These are phyloP conservation scores for Coemansia sp. DNA, from an alignment of 192 early-diverging fungal genomes.

Conservation along the genomic window DNA sequence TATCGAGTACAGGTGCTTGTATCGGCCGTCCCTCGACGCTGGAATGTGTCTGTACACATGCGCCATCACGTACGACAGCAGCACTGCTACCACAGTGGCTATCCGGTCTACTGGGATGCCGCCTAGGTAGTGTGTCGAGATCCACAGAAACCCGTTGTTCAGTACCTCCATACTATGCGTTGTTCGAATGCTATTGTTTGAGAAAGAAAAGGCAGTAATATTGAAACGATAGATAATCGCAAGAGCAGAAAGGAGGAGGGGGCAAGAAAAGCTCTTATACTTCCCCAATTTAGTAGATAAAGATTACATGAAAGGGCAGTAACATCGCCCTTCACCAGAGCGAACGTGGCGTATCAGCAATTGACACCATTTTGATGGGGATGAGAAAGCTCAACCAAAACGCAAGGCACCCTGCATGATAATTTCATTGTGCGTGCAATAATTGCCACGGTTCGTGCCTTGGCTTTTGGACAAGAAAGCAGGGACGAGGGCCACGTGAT, in stretches of 20 bases:
- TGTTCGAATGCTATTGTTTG: neutral
- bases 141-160: constrained; percentile 19
- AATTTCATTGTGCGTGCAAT: too few species aligned
- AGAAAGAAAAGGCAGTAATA: neutral
- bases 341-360: neutral
- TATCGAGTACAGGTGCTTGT: constrained; percentile 62
- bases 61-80: constrained; percentile 61
- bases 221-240: too few species aligned
- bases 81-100: constrained; percentile 54
- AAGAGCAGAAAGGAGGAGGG: neutral
- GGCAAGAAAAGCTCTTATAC: too few species aligned
- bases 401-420: too few species aligned
- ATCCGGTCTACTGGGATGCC: constrained; percentile 63
- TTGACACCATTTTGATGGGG: neutral
- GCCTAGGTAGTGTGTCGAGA: constrained; percentile 45
- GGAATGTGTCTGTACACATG: constrained; percentile 61
- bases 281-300: too few species aligned
- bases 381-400: too few species aligned
- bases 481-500: too few species aligned
- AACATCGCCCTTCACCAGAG: neutral
- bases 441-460: too few species aligned
- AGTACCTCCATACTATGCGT: constrained; percentile 23
- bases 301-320: neutral
- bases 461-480: too few species aligned
- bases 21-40: constrained; percentile 28